Base-by-base conservation (phyloP, 805 yeast genomes). In the Cyberlindnera mississippiensis region DNA sequence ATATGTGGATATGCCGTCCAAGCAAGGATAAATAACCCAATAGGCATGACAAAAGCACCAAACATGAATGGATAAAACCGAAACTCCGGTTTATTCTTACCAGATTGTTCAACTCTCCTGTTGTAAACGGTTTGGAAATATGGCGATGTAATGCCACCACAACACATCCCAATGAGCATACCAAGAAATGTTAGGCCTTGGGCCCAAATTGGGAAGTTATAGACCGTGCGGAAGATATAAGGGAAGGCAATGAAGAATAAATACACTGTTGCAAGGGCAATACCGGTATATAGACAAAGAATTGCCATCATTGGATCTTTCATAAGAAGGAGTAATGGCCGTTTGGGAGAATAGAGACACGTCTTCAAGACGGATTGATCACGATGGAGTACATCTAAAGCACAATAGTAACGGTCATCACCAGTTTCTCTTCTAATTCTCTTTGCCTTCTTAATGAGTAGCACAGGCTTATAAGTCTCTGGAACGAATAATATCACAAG, bases 1-100 rank as follows among this genome's bases (percentile, higher is more conserved):
- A 84, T 71, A 24, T 72, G 56, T 1, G 61, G 41, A 51, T 75
- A 73, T 18, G 80, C 73, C 3, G 88, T 73, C 90, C 93, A 85
- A 3, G 80, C 91, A 47, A 85, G 68, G 76, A 89, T 84, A 67
- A 85, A 82, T 40, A 85, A 63, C 0, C 86, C 75, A 22, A 77
- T 67, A 1, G 88, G 88, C 45, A 81, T 65, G 18, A 75, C 64
- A 18, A 80, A 63, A 0, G 86, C 77, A n/a, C 90, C 93, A 44
- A 77, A 58, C 57, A 79, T 76, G 46, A 82, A 75, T 6, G 84
- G 69, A 28, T 76, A 64, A 45, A 83, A 69, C 57, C 82, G 68
- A 20, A 66, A 63, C 60, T 83, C 90, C 5, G 90, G 86, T 2
- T 71, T 63, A 28, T 73, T 73, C 22, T 45, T 56, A 20, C 80